Evolutionary conservation across 345 rosid species (phyloP).

Genomic region (Rhizophora apiculata): DNA sequence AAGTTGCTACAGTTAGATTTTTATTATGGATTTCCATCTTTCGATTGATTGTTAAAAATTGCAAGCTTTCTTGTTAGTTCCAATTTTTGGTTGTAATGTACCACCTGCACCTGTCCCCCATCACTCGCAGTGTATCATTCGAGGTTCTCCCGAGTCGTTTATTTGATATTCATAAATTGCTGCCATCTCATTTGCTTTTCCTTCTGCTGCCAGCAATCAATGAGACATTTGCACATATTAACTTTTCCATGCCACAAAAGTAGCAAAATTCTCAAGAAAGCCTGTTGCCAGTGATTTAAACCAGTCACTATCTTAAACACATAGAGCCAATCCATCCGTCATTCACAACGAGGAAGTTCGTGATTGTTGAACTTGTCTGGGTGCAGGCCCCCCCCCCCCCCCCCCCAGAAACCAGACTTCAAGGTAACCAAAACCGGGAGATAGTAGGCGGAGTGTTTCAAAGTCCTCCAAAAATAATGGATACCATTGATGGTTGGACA

Average conservation of each 20-base stretch:
- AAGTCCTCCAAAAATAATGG: conserved; percentile 34
- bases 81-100: not conserved
- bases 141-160: conserved; percentile 28
- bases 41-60: not conserved
- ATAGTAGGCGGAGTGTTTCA: not conserved
- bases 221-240: not conserved
- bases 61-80: not conserved
- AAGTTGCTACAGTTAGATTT: too few species aligned
- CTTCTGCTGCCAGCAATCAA: not conserved
- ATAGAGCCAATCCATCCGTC: not conserved
- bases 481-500: not conserved
- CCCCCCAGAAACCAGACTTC: conserved; percentile 17
- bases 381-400: conserved; percentile 50
- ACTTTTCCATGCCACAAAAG: too few species aligned
- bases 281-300: not conserved
- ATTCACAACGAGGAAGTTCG: not conserved
- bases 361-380: conserved; percentile 36
- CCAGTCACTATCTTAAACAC: conserved; percentile 1
- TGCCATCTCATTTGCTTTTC: conserved; percentile 7
- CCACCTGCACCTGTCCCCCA: not conserved
- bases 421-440: conserved; percentile 19
- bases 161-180: conserved; percentile 20
- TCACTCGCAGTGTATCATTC: not conserved
- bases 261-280: not conserved
- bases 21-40: too few species aligned